phyloP scores from a whole-genome alignment of 2,329 filamentous ascomycete genomes.

The Ophiostoma pallidulum region DNA sequence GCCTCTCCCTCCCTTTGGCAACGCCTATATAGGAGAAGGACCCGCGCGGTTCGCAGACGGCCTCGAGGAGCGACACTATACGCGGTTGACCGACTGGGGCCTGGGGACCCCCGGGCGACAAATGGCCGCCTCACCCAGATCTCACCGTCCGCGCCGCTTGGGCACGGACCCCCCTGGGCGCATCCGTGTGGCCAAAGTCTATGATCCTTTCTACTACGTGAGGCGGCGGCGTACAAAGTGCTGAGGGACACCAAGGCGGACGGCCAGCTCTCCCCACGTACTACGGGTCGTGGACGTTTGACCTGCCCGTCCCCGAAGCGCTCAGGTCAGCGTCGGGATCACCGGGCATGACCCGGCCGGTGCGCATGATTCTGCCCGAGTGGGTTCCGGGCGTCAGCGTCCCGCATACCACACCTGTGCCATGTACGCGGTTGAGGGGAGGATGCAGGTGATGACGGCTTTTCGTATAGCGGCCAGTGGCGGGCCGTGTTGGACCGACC shows the following conservation, averaged over 20 bases:
- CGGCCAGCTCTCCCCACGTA: slow-evolving; percentile 31
- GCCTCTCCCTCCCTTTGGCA: not conserved
- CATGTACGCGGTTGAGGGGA: no score
- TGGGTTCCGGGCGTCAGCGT: slow-evolving; percentile 1
- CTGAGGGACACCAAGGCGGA: slow-evolving; percentile 56
- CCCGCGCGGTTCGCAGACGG: not conserved
- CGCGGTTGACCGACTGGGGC: not conserved
- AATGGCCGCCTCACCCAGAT: slow-evolving; percentile 1
- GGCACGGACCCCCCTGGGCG: not conserved
- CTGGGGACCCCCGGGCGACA: not conserved
- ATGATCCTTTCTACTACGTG: slow-evolving; percentile 9
- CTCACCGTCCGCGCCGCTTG: not conserved
- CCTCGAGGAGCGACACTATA: not conserved
- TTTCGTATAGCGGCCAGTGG: no score
- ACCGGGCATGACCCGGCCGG: not conserved
- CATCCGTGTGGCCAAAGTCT: slow-evolving; percentile 10
- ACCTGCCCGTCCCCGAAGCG: slow-evolving; percentile 4
- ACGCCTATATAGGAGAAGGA: not conserved
- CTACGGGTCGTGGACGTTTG: slow-evolving; percentile 12
- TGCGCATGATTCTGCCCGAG: slow-evolving; percentile 11
- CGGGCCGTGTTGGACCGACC: no score
- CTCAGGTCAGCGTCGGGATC: not conserved
- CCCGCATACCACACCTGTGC: no score
- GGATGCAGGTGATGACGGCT: no score
- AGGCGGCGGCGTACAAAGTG: slow-evolving; percentile 53